Percentiles rank a stretch among this genome's conserved stretches.
These are phyloP conservation scores for Wickerhamomyces sp. DNA, from an alignment of 1,139 yeast genomes.

Conservation along the genomic window DNA sequence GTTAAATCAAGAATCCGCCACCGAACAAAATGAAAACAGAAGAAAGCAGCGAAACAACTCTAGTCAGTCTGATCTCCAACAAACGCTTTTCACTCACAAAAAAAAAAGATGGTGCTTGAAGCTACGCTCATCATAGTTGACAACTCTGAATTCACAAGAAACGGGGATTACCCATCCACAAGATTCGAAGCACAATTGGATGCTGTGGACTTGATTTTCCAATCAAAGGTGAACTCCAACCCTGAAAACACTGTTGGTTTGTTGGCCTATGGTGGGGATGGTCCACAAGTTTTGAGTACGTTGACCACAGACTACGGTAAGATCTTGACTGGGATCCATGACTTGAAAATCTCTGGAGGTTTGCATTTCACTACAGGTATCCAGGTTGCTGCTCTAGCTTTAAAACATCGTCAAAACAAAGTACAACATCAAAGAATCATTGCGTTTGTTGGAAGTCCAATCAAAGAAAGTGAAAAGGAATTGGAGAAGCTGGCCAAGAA, in stretches of 20 bases:
- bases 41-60: neutral
- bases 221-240: conserved; percentile 78
- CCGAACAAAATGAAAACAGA: neutral
- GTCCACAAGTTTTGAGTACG: conserved; percentile 82
- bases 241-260: conserved; percentile 95
- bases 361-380: conserved; percentile 76
- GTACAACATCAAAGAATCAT: conserved; percentile 88
- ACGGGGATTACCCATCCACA: conserved; percentile 88
- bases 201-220: conserved; percentile 85
- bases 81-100: neutral
- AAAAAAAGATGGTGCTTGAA: conserved; percentile 72
- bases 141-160: conserved; percentile 92
- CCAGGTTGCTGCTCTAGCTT: conserved; percentile 95
- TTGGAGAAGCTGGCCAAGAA: conserved; percentile 84
- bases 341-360: conserved; percentile 68
- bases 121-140: conserved; percentile 95
- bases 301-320: conserved; percentile 86
- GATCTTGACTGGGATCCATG: conserved; percentile 82
- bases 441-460: conserved; percentile 87
- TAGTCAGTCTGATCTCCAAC: neutral
- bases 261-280: conserved; percentile 81
- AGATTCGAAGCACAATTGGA: conserved; percentile 92
- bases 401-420: conserved; percentile 93
- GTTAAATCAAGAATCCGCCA: neutral
- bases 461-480: conserved; percentile 64